Conservation (phyloP, 495 filamentous ascomycete genomes). For the Thozetella sp. region DNA sequence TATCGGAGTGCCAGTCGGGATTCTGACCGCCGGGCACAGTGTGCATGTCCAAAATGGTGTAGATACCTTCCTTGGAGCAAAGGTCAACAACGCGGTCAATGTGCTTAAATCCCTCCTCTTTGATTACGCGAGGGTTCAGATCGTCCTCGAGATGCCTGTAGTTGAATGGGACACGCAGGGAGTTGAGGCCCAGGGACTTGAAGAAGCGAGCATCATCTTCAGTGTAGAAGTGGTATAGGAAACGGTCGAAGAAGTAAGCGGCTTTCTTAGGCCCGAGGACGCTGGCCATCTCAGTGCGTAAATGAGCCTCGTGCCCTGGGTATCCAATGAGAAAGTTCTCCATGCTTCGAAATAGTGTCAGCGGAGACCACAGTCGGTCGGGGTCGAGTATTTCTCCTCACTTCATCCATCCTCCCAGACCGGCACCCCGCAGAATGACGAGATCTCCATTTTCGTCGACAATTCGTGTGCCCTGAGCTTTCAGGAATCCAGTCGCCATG, state of each 20-base stretch:
- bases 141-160: slow-evolving; percentile 65
- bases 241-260: neutral
- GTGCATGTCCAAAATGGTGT: slow-evolving; percentile 62
- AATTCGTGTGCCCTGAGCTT: neutral
- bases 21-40: slow-evolving; percentile 63
- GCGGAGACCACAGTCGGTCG: neutral
- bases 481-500: neutral
- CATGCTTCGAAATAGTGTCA: neutral
- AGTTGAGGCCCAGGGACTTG: slow-evolving; percentile 55
- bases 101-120: slow-evolving; percentile 56
- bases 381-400: neutral
- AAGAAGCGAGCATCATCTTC: slow-evolving; percentile 61
- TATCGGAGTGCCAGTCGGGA: slow-evolving; percentile 63
- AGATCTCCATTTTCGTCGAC: neutral
- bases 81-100: slow-evolving; percentile 58
- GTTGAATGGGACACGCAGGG: slow-evolving; percentile 62
- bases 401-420: too few species aligned
- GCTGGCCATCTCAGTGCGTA: neutral
- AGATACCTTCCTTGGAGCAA: slow-evolving; percentile 55
- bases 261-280: neutral
- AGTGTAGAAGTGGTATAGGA: slow-evolving; percentile 51
- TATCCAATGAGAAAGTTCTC: neutral
- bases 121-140: slow-evolving; percentile 56
- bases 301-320: neutral
- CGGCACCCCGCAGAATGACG: neutral